These are phyloP conservation scores for Xylaria bambusicola DNA, from an alignment of 495 filamentous ascomycete genomes.

Conservation along the genomic window DNA sequence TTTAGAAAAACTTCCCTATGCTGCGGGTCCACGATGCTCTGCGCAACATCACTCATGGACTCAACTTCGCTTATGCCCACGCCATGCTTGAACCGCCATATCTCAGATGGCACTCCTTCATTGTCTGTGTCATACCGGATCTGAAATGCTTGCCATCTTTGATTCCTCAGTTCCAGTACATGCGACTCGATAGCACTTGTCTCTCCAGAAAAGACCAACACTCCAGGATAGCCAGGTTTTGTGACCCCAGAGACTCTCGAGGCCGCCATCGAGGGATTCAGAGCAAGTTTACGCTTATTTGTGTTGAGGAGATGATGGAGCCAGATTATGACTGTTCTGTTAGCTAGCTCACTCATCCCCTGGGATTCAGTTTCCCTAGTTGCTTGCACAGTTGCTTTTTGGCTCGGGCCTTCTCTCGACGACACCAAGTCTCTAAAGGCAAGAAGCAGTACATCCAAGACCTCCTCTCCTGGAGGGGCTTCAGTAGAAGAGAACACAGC, in stretches of 20 bases:
- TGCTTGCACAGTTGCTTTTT: background rate
- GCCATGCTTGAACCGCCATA: conserved; percentile 19
- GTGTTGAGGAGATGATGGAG: conserved; percentile 22
- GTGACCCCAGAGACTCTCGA: conserved; percentile 12
- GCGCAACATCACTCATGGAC: conserved; percentile 15
- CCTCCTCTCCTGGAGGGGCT: conserved; percentile 8
- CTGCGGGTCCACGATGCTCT: conserved; percentile 8
- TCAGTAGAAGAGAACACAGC: conserved; percentile 4
- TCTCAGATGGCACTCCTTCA: background rate
- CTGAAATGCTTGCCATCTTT: conserved; percentile 22
- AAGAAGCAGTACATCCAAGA: conserved; percentile 16
- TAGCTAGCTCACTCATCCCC: background rate
- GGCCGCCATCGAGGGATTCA: conserved; percentile 7
- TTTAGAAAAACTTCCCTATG: conserved; percentile 10
- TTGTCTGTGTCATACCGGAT: conserved; percentile 18
- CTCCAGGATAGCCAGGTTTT: conserved; percentile 20
- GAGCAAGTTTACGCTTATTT: conserved; percentile 21
- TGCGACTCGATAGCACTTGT: conserved; percentile 13
- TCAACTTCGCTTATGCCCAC: conserved; percentile 15
- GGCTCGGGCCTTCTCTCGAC: background rate
- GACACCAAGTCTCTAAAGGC: conserved; percentile 5
- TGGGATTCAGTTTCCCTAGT: background rate
- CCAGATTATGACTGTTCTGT: conserved; percentile 19
- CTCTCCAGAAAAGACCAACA: conserved; percentile 18
- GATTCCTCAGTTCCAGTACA: conserved; percentile 15